Conservation (phyloP, 1,284 basidiomycete species). For the Puccinia triticina region DNA sequence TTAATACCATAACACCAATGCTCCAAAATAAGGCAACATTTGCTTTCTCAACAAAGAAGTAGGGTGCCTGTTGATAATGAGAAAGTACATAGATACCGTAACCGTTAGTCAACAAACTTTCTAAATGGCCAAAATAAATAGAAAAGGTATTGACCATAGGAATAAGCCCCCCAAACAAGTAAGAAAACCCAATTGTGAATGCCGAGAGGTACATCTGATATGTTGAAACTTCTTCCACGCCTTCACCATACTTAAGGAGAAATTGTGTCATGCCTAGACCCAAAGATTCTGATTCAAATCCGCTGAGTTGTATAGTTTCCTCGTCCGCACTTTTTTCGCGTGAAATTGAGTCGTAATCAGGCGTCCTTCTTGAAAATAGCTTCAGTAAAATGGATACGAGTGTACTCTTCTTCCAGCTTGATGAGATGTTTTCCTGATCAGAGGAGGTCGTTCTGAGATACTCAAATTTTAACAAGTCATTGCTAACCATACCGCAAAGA, state of each 20-base stretch:
- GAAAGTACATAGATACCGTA: too few species aligned
- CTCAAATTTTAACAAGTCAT: slow-evolving; percentile 9
- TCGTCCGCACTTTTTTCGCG: slow-evolving; percentile 56
- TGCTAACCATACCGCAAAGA: background rate
- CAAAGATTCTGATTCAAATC: slow-evolving; percentile 61
- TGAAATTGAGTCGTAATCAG: slow-evolving; percentile 62
- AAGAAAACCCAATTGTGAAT: slow-evolving; percentile 85
- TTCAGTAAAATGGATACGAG: slow-evolving; percentile 26
- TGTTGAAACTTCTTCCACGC: slow-evolving; percentile 81
- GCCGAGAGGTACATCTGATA: slow-evolving; percentile 75
- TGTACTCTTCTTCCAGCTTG: slow-evolving; percentile 83
- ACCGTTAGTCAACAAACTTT: too few species aligned
- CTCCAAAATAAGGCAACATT: slow-evolving; percentile 58
- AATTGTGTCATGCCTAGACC: slow-evolving; percentile 80
- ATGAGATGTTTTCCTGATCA: slow-evolving; percentile 74
- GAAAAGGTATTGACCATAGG: slow-evolving; percentile 50
- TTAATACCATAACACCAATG: slow-evolving; percentile 34
- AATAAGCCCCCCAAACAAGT: slow-evolving; percentile 82
- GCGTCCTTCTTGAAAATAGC: slow-evolving; percentile 29
- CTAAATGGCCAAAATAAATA: too few species aligned
- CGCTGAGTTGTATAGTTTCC: slow-evolving; percentile 66
- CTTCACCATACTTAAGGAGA: slow-evolving; percentile 87
- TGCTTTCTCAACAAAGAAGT: slow-evolving; percentile 74
- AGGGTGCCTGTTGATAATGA: slow-evolving; percentile 70
- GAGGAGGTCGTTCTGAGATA: background rate